Percentiles rank a stretch among this genome's conserved stretches.
Evolutionary conservation across 2,329 filamentous ascomycete species (phyloP).

Genomic region (Tolypocladium ophioglossoides): DNA sequence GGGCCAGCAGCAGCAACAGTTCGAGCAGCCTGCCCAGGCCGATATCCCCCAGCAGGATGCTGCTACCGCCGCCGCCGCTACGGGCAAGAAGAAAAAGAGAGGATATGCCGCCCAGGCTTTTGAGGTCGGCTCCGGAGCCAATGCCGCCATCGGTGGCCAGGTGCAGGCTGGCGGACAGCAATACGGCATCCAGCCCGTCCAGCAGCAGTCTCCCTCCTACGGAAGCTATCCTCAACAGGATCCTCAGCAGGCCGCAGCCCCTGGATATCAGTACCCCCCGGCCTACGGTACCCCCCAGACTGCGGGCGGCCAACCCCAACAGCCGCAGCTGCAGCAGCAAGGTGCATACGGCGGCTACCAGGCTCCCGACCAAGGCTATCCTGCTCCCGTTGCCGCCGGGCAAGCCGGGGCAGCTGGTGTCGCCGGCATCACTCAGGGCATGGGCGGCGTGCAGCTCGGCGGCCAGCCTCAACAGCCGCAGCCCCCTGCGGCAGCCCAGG

Average conservation of each 20-base stretch:
- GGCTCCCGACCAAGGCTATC: slow-evolving; percentile 53
- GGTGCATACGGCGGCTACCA: slow-evolving; percentile 26
- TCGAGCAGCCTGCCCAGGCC: slow-evolving; percentile 26
- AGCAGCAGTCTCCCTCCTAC: slow-evolving; percentile 36
- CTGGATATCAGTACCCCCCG: slow-evolving; percentile 31
- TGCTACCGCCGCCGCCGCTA: slow-evolving; percentile 22
- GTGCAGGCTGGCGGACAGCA: slow-evolving; percentile 24
- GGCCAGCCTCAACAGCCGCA: slow-evolving; percentile 29
- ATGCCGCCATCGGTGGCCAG: slow-evolving; percentile 50
- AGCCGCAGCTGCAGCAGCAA: slow-evolving; percentile 16
- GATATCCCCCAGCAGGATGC: slow-evolving; percentile 15
- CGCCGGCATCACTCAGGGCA: slow-evolving; percentile 69
- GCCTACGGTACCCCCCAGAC: slow-evolving; percentile 33
- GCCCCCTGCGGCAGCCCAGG: slow-evolving; percentile 29
- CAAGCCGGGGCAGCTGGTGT: slow-evolving; percentile 36
- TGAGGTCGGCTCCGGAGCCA: slow-evolving; percentile 81
- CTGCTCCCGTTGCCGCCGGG: slow-evolving; percentile 31
- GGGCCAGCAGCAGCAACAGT: slow-evolving; percentile 29
- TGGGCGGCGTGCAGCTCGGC: slow-evolving; percentile 77
- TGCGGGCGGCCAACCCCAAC: slow-evolving; percentile 10
- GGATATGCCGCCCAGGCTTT: slow-evolving; percentile 92
- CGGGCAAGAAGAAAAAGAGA: slow-evolving; percentile 77
- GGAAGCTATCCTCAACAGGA: slow-evolving; percentile 48
- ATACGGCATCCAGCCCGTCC: slow-evolving; percentile 36
- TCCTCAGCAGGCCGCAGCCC: slow-evolving; percentile 24